Base-by-base conservation (phyloP, 306 rosid species). In the Trifolium pratense region DNA sequence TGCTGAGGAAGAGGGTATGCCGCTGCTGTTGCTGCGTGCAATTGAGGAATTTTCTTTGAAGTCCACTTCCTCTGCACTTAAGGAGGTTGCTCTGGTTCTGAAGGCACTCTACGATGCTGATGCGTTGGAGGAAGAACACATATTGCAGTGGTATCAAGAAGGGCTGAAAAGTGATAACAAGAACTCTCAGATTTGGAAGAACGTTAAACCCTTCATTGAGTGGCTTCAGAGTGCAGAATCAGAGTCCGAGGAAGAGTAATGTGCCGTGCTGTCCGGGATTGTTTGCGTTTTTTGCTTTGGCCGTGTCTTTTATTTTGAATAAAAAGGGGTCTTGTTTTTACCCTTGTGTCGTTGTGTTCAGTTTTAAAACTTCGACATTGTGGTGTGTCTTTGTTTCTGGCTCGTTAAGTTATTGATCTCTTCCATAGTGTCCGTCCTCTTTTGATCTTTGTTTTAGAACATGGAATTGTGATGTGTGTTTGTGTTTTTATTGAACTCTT, bases 171-270 rank as follows among this genome's bases (percentile, higher is more conserved):
- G 88, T 2, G 81, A 68, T 21, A 49, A 68, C 55, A 86, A 84
- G 83, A 68, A 66, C 72, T 79, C 90, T 1, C 73, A 63, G 83
- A 65, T 88, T 26, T 86, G 92, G 92, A 86, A 88, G 84, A 88
- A 84, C 66, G 77, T 68, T 15, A 42, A 73, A 52, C 92, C 90
- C 15, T 84, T 88, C 79, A 65, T 88, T 9, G 81, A 78, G 0
- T 88, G 92, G 92, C 90, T 88, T 39, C 90, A 86, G 84, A 88
- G 26, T 78, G 92, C 92, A 0, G 92, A 88, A 74, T 88, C 92
- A 16, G 92, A 88, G 72, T 31, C 92, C 0, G 92, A 86, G 70
- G 85, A 82, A 73, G 92, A 88, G 25, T 85, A 40, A 57, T 3
- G 18, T 55, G 66, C 4, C 2, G 1, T 9, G 66, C 4, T 1